Evolutionary conservation across 441 rosid species (phyloP).

Genomic region (Pelargonium hybrid): DNA sequence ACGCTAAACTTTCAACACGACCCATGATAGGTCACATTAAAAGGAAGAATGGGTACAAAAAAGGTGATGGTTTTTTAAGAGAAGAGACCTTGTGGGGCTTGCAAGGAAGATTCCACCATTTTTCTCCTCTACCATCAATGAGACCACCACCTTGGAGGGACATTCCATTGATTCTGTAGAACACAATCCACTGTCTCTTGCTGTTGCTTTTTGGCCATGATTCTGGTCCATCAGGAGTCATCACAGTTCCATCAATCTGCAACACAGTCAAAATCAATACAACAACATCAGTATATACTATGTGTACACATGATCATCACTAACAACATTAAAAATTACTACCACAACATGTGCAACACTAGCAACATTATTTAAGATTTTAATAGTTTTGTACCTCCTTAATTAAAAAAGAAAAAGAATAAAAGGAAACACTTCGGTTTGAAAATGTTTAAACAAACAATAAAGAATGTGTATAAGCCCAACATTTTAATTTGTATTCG

Average conservation of each 20-base stretch:
- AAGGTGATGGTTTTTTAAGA: neutral
- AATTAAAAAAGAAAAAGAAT: no score
- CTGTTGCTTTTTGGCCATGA: slow-evolving; percentile 24
- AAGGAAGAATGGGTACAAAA: neutral
- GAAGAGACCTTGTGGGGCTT: slow-evolving; percentile 35
- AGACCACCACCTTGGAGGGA: slow-evolving; percentile 33
- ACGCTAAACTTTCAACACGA: no score
- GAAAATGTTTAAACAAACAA: no score
- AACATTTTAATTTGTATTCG: no score
- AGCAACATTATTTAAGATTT: no score
- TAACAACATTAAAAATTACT: neutral
- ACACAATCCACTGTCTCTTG: slow-evolving; percentile 39
- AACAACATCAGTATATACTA: neutral
- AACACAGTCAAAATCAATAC: neutral
- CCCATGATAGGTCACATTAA: neutral
- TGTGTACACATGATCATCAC: no score
- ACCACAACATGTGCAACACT: neutral
- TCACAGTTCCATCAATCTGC: slow-evolving; percentile 50
- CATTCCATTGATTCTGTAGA: slow-evolving; percentile 30
- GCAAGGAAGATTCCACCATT: slow-evolving; percentile 47
- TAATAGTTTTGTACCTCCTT: no score
- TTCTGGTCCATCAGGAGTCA: slow-evolving; percentile 47
- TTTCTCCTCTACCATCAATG: slow-evolving; percentile 36
- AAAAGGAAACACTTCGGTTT: no score
- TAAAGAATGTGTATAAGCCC: no score